Conservation (phyloP, 768 basidiomycete genomes). For the Ramaria sp. region DNA sequence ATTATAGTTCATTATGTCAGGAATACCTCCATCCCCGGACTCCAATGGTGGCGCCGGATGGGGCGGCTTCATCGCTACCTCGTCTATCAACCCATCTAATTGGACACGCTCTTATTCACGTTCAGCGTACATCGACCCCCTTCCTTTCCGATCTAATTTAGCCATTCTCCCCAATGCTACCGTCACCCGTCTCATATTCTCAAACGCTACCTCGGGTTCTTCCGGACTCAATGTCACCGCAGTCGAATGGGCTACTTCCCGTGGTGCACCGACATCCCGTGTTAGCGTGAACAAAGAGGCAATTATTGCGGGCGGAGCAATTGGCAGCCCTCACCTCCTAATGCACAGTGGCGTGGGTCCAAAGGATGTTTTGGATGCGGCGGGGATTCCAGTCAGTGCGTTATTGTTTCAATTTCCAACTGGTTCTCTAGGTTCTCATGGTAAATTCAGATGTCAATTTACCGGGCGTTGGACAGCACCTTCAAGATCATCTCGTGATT, state of each 20-base stretch:
- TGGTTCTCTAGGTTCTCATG: background rate
- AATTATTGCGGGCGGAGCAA: slow-evolving; percentile 33
- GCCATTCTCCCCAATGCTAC: slow-evolving; percentile 51
- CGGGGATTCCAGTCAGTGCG: slow-evolving; percentile 29
- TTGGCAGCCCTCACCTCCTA: slow-evolving; percentile 45
- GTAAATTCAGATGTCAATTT: slow-evolving; percentile 27
- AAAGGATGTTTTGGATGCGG: slow-evolving; percentile 35
- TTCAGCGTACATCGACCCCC: slow-evolving; percentile 53
- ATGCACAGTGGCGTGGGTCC: slow-evolving; percentile 52
- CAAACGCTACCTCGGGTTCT: slow-evolving; percentile 13
- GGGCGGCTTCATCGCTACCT: slow-evolving; percentile 45
- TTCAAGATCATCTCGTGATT: slow-evolving; percentile 43
- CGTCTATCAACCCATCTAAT: slow-evolving; percentile 51
- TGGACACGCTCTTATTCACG: slow-evolving; percentile 58
- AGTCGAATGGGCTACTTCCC: slow-evolving; percentile 37
- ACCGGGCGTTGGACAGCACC: slow-evolving; percentile 51
- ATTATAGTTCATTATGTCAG: background rate
- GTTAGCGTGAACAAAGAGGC: slow-evolving; percentile 51
- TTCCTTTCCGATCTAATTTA: slow-evolving; percentile 52
- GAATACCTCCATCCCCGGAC: slow-evolving; percentile 30
- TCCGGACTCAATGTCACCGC: slow-evolving; percentile 29
- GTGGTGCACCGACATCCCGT: slow-evolving; percentile 24
- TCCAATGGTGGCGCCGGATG: slow-evolving; percentile 38
- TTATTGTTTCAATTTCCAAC: slow-evolving; percentile 4
- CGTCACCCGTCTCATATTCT: slow-evolving; percentile 44